Percentiles rank a stretch among this genome's conserved stretches.
Conservation (phyloP, 2,329 filamentous ascomycete genomes). For the Colletotrichum horii region DNA sequence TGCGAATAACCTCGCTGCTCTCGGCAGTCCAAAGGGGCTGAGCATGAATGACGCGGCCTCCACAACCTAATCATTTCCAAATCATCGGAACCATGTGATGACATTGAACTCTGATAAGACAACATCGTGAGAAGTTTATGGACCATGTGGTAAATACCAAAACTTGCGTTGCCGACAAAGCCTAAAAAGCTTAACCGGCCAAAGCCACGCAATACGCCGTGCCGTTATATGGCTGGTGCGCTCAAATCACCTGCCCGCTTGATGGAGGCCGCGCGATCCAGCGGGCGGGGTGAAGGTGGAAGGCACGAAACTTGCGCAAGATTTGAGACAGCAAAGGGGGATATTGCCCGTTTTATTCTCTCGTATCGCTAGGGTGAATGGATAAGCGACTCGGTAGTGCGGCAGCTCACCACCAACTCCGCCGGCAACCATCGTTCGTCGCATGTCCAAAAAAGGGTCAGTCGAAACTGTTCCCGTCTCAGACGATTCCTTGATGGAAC, state of each 20-base stretch:
- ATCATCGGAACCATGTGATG: neutral
- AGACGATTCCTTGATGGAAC: neutral
- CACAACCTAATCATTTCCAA: neutral
- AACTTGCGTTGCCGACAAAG: neutral
- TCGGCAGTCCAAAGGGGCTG: neutral
- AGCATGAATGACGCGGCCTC: neutral
- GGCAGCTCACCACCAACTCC: neutral
- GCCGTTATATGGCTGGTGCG: neutral
- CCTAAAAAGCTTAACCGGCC: neutral
- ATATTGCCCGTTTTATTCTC: neutral
- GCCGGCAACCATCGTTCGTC: neutral
- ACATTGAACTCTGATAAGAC: neutral
- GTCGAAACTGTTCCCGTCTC: neutral
- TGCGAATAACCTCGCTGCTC: neutral
- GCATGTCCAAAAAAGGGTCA: neutral
- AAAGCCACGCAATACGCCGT: neutral
- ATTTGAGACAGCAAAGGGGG: neutral
- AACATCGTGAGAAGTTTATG: neutral
- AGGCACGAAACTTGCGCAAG: neutral
- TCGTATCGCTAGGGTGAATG: neutral
- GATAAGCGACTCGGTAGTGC: neutral
- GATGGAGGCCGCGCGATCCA: neutral
- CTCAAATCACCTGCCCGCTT: neutral
- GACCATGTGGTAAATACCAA: neutral
- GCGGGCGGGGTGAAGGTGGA: neutral